These are phyloP conservation scores for Boletellus sp. DNA, from an alignment of 1,284 basidiomycete species.

Conservation along the genomic window DNA sequence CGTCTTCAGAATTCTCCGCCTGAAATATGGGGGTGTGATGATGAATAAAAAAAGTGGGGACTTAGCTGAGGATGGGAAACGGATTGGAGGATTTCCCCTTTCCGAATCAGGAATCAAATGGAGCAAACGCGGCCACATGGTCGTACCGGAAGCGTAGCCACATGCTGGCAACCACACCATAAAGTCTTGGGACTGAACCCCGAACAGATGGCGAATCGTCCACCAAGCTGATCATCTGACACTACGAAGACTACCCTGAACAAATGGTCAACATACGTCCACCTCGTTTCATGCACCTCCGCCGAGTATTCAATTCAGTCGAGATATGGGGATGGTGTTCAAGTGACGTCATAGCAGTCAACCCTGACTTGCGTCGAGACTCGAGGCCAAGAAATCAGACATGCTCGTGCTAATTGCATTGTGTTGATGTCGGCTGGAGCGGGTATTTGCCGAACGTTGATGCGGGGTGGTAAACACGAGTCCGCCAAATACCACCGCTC, in stretches of 20 bases:
- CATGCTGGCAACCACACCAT: background rate
- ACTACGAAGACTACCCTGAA: background rate
- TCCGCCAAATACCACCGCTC: background rate
- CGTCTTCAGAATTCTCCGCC: background rate
- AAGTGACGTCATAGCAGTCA: background rate
- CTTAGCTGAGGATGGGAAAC: background rate
- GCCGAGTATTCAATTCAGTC: background rate
- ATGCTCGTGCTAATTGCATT: background rate
- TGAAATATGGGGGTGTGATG: background rate
- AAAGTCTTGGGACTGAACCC: too few relatives aligned
- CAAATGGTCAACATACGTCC: background rate
- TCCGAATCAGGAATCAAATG: background rate
- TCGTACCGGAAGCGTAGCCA: background rate
- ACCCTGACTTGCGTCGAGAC: background rate
- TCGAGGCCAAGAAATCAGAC: background rate
- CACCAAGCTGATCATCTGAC: background rate
- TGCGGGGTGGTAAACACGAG: conserved; percentile 8
- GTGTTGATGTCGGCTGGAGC: background rate
- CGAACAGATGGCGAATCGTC: too few relatives aligned
- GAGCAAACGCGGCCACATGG: background rate
- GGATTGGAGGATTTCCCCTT: background rate
- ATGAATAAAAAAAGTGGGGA: background rate
- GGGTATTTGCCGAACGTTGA: background rate
- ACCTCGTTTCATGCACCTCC: background rate
- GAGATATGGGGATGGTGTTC: background rate